Percentiles rank a stretch among this genome's conserved stretches.
phyloP scores from a whole-genome alignment of 2,329 filamentous ascomycete genomes.

The Alternaria gaisen region DNA sequence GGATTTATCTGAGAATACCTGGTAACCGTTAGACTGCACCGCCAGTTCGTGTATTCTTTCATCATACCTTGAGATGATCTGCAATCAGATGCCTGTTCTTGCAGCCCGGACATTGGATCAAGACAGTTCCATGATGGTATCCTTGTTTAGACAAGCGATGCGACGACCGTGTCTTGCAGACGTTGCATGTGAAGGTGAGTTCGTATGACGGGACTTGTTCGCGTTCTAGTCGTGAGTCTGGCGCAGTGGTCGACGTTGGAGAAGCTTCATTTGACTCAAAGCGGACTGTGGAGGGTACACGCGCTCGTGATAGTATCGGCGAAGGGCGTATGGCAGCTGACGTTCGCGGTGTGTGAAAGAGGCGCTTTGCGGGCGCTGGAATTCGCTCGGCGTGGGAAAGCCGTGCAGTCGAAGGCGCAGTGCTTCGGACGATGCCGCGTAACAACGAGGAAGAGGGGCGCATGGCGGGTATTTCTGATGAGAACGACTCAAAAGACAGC shows the following conservation, averaged over 20 bases:
- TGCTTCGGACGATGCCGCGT: slow-evolving; percentile 32
- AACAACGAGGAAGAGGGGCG: slow-evolving; percentile 32
- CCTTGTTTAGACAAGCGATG: slow-evolving; percentile 93
- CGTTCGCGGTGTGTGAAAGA: slow-evolving; percentile 43
- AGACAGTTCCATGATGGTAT: slow-evolving; percentile 87
- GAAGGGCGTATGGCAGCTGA: slow-evolving; percentile 30
- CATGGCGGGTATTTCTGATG: slow-evolving; percentile 26
- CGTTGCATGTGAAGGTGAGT: slow-evolving; percentile 91
- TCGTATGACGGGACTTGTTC: slow-evolving; percentile 75
- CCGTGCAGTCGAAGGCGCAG: slow-evolving; percentile 25
- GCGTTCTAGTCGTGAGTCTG: slow-evolving; percentile 48
- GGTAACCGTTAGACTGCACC: slow-evolving; percentile 8
- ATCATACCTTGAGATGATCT: slow-evolving; percentile 76
- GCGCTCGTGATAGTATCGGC: slow-evolving; percentile 17
- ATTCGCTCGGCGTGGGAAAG: slow-evolving; percentile 29
- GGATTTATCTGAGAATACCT: slow-evolving; percentile 76
- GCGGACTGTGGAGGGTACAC: slow-evolving; percentile 25
- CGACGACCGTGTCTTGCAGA: slow-evolving; percentile 79
- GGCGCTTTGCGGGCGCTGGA: slow-evolving; percentile 36
- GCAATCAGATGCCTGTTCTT: slow-evolving; percentile 89
- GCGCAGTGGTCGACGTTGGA: slow-evolving; percentile 40
- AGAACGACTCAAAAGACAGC: background rate
- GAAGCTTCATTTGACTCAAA: slow-evolving; percentile 38
- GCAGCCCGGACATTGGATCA: slow-evolving; percentile 89
- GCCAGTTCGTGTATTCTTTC: accelerated